These are phyloP conservation scores for Monosporascus sp. DNA, from an alignment of 2,329 filamentous ascomycete genomes.

Conservation along the genomic window DNA sequence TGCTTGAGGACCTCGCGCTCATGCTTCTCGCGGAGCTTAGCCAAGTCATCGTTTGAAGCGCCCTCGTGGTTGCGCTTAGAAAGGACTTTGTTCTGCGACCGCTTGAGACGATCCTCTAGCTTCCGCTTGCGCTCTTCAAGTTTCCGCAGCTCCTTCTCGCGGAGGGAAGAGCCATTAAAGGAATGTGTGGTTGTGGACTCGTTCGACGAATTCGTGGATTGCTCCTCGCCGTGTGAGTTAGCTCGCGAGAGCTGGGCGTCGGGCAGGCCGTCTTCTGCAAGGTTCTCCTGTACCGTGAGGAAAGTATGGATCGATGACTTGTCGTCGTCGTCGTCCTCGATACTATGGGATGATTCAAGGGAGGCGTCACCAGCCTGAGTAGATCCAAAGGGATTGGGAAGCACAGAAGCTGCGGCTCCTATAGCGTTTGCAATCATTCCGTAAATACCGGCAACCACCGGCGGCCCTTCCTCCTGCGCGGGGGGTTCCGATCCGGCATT, in stretches of 20 bases:
- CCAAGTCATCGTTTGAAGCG: conserved; percentile 31
- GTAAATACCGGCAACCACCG: conserved; percentile 43
- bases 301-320: conserved; percentile 45
- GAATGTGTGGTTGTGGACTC: conserved; percentile 29
- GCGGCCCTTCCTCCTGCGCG: conserved; percentile 21
- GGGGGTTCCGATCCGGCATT: conserved; percentile 12
- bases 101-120: conserved; percentile 34
- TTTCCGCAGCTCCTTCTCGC: conserved; percentile 61
- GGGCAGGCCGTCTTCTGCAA: not conserved
- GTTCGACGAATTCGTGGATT: conserved; percentile 31
- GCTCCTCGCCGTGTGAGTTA: conserved; percentile 12
- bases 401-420: conserved; percentile 41
- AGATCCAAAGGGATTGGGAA: conserved; percentile 29
- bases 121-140: conserved; percentile 49
- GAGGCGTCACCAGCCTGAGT: conserved; percentile 24
- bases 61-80: conserved; percentile 39
- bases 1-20: conserved; percentile 59
- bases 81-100: conserved; percentile 19
- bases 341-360: conserved; percentile 12
- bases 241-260: conserved; percentile 14
- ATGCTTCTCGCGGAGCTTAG: conserved; percentile 59
- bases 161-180: conserved; percentile 25
- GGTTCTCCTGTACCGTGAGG: conserved; percentile 37
- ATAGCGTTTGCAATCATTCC: conserved; percentile 50
- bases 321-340: conserved; percentile 30